Evolutionary conservation across 441 rosid species (phyloP).

Genomic region (Erodium moschatum): DNA sequence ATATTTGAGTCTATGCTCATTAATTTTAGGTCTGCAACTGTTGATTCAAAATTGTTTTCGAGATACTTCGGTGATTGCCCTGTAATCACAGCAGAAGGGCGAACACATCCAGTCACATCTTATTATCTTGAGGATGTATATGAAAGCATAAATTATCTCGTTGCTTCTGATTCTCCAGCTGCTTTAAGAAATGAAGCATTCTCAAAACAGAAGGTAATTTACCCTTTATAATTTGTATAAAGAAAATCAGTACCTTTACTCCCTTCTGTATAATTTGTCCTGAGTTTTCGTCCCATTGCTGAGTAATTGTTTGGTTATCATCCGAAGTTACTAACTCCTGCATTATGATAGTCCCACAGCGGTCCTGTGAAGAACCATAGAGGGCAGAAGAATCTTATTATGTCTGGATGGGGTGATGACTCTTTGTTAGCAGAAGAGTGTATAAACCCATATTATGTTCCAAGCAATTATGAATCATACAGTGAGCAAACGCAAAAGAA

Average conservation of each 20-base stretch:
- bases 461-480: conserved; percentile 52
- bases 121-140: conserved; percentile 82
- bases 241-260: not conserved
- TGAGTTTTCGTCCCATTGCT: conserved; percentile 6
- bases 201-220: conserved; percentile 45
- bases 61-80: conserved; percentile 83
- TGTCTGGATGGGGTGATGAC: conserved; percentile 89
- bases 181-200: conserved; percentile 50
- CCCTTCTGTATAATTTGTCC: not conserved
- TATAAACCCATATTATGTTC: conserved; percentile 57
- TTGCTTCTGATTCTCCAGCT: conserved; percentile 84
- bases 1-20: conserved; percentile 16
- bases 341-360: conserved; percentile 35
- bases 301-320: not conserved
- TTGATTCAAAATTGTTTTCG: conserved; percentile 75
- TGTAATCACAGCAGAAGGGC: conserved; percentile 76
- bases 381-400: conserved; percentile 86
- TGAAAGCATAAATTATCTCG: conserved; percentile 55
- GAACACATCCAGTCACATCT: conserved; percentile 73
- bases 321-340: conserved; percentile 14
- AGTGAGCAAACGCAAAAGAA: conserved; percentile 63
- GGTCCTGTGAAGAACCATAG: conserved; percentile 65
- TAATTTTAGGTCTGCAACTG: conserved; percentile 87
- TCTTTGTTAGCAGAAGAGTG: conserved; percentile 58
- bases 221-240: not conserved